These are phyloP conservation scores for Tulasnella sp. DNA, from an alignment of 768 basidiomycete genomes.

Conservation along the genomic window DNA sequence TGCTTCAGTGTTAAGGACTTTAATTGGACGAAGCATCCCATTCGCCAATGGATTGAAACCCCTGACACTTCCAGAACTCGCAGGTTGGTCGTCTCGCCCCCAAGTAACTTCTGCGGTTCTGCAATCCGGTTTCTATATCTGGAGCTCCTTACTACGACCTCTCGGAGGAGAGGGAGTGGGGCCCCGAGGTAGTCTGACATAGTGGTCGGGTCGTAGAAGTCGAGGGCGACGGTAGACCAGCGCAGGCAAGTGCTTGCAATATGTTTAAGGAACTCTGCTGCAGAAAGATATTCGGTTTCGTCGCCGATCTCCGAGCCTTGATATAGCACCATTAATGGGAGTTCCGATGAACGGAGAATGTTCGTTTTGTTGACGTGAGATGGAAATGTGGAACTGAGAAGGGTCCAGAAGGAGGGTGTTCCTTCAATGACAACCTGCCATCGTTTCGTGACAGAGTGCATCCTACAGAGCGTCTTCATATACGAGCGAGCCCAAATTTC, in stretches of 20 bases:
- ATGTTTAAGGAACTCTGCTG: background rate
- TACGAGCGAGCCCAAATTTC: background rate
- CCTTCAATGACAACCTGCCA: background rate
- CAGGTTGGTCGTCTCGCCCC: background rate
- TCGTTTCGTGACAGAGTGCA: background rate
- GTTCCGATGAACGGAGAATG: background rate
- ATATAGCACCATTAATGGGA: background rate
- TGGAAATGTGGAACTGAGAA: background rate
- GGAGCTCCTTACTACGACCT: background rate
- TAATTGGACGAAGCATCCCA: background rate
- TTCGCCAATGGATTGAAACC: background rate
- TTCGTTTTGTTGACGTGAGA: background rate
- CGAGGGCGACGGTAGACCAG: background rate
- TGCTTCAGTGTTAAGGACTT: background rate
- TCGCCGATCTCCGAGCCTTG: too few relatives aligned
- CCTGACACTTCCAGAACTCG: background rate
- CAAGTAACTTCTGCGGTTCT: background rate
- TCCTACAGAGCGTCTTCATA: background rate
- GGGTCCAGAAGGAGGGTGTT: background rate
- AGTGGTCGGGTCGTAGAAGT: background rate
- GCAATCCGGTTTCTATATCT: too few relatives aligned
- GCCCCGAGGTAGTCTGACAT: background rate
- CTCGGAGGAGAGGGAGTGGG: background rate
- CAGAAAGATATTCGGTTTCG: background rate
- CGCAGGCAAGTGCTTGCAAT: background rate